These are phyloP conservation scores for Cadophora malorum DNA, from an alignment of 2,329 filamentous ascomycete species.

Conservation along the genomic window DNA sequence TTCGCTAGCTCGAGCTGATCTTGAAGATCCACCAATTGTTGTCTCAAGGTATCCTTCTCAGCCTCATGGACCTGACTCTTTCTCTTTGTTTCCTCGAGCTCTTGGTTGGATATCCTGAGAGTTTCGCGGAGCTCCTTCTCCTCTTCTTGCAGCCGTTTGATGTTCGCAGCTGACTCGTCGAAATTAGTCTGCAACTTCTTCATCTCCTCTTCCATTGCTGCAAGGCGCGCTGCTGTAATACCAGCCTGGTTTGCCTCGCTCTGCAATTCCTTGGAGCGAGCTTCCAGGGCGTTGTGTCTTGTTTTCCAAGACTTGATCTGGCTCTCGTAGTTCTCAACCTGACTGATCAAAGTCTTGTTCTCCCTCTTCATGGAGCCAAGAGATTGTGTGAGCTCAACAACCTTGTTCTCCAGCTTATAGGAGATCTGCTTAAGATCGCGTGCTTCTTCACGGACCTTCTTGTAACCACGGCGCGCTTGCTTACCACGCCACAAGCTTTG, in stretches of 20 bases:
- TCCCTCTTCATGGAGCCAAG: constrained; percentile 91
- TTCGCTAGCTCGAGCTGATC: constrained; percentile 91
- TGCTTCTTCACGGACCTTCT: constrained; percentile 90
- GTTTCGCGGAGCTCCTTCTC: constrained; percentile 86
- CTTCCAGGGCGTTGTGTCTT: constrained; percentile 87
- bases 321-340: constrained; percentile 94
- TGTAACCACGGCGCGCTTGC: constrained; percentile 82
- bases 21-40: constrained; percentile 88
- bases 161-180: constrained; percentile 87
- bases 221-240: constrained; percentile 88
- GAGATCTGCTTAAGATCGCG: constrained; percentile 99
- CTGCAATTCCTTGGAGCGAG: constrained; percentile 90
- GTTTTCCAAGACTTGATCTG: constrained; percentile 97
- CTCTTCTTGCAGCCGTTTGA: constrained; percentile 94
- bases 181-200: constrained; percentile 86
- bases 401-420: constrained; percentile 99
- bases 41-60: constrained; percentile 83
- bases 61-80: constrained; percentile 78
- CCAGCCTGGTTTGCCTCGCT: constrained; percentile 97
- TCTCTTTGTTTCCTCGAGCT: constrained; percentile 80
- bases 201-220: constrained; percentile 95
- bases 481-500: constrained; percentile 94
- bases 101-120: constrained; percentile 77
- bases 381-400: constrained; percentile 95
- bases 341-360: constrained; percentile 86